Percentiles rank a stretch among this genome's conserved stretches.
Conservation (phyloP, 176 grass and related monocot species). For the Canna indica region DNA sequence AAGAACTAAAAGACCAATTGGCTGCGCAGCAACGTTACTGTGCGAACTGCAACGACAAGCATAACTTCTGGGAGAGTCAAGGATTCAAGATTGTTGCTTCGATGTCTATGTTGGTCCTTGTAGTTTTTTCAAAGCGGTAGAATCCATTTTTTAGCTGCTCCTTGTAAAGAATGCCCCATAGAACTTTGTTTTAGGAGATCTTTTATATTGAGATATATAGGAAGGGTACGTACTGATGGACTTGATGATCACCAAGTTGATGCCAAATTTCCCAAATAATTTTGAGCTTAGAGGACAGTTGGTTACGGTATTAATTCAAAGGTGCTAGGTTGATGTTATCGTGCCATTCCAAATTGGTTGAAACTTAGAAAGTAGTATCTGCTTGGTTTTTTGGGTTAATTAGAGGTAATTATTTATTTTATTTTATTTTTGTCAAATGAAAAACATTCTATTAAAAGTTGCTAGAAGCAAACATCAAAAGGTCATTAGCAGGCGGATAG, state of each 20-base stretch:
- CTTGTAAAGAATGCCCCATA: background rate
- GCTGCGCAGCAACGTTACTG: conserved; percentile 30
- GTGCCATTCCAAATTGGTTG: too few relatives aligned
- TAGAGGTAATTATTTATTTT: too few relatives aligned
- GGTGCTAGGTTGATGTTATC: too few relatives aligned
- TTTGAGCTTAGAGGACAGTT: background rate
- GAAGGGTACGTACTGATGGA: background rate
- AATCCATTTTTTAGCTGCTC: background rate
- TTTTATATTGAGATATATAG: background rate
- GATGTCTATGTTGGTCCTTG: conserved; percentile 60
- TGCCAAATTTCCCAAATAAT: background rate
- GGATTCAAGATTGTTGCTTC: conserved; percentile 79
- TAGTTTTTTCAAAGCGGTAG: conserved; percentile 55
- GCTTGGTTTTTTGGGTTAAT: too few relatives aligned
- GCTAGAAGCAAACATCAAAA: too few relatives aligned
- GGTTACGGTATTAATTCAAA: too few relatives aligned
- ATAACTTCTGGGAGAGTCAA: conserved; percentile 69
- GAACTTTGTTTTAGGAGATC: background rate
- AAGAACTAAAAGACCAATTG: conserved; percentile 79
- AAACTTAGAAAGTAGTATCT: too few relatives aligned
- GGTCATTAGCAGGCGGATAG: too few relatives aligned
- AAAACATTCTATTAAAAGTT: too few relatives aligned
- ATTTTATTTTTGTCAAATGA: too few relatives aligned
- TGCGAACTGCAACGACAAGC: conserved; percentile 9
- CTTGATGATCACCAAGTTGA: background rate